Conservation (phyloP, 73 alveolate species). For the Tetrahymena malaccensis region DNA sequence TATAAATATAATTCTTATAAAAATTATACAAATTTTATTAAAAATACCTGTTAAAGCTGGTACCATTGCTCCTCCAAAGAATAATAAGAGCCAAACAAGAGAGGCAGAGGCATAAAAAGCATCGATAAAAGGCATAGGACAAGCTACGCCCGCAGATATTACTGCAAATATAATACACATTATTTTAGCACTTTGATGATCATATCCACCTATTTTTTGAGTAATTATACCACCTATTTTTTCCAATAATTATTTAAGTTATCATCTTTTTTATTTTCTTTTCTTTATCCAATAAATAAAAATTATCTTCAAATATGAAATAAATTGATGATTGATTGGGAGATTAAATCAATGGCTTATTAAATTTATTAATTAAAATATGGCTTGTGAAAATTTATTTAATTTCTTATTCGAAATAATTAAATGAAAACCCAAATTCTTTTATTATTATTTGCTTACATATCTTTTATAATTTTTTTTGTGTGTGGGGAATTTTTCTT, state of each 20-base stretch:
- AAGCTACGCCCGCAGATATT: slow-evolving; percentile 53
- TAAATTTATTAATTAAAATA: no score
- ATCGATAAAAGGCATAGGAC: slow-evolving; percentile 62
- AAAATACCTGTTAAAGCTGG: slow-evolving; percentile 77
- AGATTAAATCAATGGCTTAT: not conserved
- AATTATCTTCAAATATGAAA: no score
- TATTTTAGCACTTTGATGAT: slow-evolving; percentile 56
- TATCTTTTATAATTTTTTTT: no score
- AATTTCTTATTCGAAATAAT: no score
- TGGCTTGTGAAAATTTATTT: no score
- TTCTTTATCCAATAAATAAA: no score
- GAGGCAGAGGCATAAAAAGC: slow-evolving; percentile 42
- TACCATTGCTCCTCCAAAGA: slow-evolving; percentile 84
- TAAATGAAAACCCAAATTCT: no score
- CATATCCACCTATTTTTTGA: slow-evolving; percentile 83
- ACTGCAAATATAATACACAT: slow-evolving; percentile 53
- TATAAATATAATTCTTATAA: not conserved
- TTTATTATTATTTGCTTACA: no score
- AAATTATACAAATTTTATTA: no score
- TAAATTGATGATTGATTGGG: no score
- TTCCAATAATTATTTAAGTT: no score
- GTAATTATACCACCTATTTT: slow-evolving; percentile 47
- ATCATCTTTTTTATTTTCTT: no score
- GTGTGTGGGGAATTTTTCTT: not conserved
- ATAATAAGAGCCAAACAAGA: slow-evolving; percentile 72